Conservation (phyloP, 768 basidiomycete genomes). For the Fistulinella prunicolor region DNA sequence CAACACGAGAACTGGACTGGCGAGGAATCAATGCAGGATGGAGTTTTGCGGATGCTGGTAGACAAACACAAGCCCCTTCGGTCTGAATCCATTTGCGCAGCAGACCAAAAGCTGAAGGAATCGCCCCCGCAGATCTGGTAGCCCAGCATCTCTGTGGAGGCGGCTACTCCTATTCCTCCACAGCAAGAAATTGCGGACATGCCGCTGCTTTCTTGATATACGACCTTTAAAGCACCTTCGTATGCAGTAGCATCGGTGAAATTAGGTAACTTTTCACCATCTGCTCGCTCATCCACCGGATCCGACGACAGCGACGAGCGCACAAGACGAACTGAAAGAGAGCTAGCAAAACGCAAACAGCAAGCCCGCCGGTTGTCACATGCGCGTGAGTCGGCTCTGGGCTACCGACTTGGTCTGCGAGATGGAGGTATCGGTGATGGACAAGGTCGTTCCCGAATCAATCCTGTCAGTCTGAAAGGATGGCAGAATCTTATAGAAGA, state of each 20-base stretch:
- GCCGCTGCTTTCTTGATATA: constrained; percentile 67
- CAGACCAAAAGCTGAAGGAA: constrained; percentile 64
- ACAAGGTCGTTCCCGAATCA: constrained; percentile 33
- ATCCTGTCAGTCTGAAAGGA: constrained; percentile 66
- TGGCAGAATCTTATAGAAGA: constrained; percentile 78
- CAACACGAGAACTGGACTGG: constrained; percentile 73
- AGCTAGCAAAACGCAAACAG: constrained; percentile 49
- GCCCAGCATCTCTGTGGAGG: constrained; percentile 3
- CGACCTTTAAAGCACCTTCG: constrained; percentile 59
- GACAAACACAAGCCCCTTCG: constrained; percentile 85
- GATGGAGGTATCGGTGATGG: constrained; percentile 8
- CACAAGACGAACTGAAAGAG: constrained; percentile 43
- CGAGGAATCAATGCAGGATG: constrained; percentile 66
- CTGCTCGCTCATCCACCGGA: constrained; percentile 9
- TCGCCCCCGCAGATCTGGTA: constrained; percentile 39
- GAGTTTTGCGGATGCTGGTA: constrained; percentile 78
- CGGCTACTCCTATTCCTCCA: constrained; percentile 1
- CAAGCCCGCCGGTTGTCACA: constrained; percentile 54
- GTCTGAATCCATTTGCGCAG: constrained; percentile 52
- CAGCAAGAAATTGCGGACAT: constrained; percentile 34
- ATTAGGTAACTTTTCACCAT: constrained; percentile 43
- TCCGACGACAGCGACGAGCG: constrained; percentile 35
- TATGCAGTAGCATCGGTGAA: constrained; percentile 53
- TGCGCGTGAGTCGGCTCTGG: constrained; percentile 72
- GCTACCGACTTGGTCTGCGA: constrained; percentile 66